Conservation (phyloP, 305 asterid genomes). For the Solanum hybrid region DNA sequence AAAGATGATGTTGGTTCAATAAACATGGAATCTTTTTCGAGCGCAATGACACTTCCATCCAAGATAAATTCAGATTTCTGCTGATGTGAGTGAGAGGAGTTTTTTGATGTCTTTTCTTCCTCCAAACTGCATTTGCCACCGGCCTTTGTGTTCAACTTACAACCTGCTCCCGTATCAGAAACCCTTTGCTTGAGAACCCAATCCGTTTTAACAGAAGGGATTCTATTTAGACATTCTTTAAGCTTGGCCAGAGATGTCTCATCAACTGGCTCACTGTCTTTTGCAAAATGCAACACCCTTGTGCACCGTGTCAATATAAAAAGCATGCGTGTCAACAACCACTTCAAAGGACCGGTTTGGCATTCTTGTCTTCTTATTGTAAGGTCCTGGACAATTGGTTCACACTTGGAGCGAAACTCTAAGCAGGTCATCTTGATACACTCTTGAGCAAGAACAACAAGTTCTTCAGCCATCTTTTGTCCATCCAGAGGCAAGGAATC, state of each 20-base stretch:
- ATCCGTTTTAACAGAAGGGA: conserved; percentile 74
- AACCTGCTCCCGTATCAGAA: conserved; percentile 37
- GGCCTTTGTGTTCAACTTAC: conserved; percentile 18
- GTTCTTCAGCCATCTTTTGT: conserved; percentile 53
- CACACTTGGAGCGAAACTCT: conserved; percentile 77
- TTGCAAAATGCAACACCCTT: conserved; percentile 76
- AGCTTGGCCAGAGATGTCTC: conserved; percentile 69
- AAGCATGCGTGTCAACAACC: conserved; percentile 75
- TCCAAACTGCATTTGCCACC: conserved; percentile 28
- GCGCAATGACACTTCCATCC: conserved; percentile 24
- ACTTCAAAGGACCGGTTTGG: conserved; percentile 54
- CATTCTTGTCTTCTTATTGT: conserved; percentile 71
- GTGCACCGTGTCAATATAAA: conserved; percentile 94
- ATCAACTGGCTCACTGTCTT: conserved; percentile 68
- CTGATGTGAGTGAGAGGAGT: conserved; percentile 26
- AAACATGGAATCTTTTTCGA: conserved; percentile 21
- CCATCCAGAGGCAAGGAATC: conserved; percentile 45
- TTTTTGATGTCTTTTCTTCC: conserved; percentile 24
- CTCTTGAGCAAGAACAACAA: conserved; percentile 52
- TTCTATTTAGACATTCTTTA: conserved; percentile 67
- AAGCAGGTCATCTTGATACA: conserved; percentile 62
- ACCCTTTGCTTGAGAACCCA: conserved; percentile 59
- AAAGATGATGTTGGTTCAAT: conserved; percentile 28
- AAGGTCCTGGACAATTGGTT: conserved; percentile 73
- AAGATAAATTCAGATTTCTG: conserved; percentile 29